A percentile compares a stretch with the other conserved stretches of the same genome.
Evolutionary conservation across 345 rosid species (phyloP).

Genomic region (Eucalyptus curtisii): DNA sequence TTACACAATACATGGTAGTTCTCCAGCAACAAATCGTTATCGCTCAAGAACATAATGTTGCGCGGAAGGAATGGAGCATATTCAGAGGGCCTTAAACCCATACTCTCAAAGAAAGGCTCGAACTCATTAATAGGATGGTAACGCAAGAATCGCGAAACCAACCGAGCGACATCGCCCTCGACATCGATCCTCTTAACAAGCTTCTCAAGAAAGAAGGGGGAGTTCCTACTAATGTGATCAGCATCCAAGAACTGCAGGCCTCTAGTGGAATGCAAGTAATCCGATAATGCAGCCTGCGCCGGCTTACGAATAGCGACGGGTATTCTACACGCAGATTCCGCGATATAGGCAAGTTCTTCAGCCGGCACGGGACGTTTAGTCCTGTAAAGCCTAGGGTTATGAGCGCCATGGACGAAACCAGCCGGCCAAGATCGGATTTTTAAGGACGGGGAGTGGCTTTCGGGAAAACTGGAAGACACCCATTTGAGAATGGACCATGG

Average conservation of each 20-base stretch:
- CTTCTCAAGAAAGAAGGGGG: conserved; percentile 35
- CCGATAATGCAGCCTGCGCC: conserved; percentile 63
- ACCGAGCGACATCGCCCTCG: conserved; percentile 15
- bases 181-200: conserved; percentile 24
- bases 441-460: background rate
- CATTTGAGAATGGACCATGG: conserved; percentile 26
- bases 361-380: background rate
- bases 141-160: conserved; percentile 35
- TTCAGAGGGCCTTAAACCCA: conserved; percentile 55
- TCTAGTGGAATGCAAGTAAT: conserved; percentile 61
- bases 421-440: conserved; percentile 3
- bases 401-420: conserved; percentile 1
- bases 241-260: conserved; percentile 43
- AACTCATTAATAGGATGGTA: conserved; percentile 85
- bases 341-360: background rate
- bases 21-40: conserved; percentile 39
- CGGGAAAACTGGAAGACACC: conserved; percentile 16
- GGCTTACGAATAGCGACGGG: conserved; percentile 16
- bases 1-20: conserved; percentile 53
- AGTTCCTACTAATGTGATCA: conserved; percentile 55
- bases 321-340: background rate
- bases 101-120: conserved; percentile 81
- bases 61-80: conserved; percentile 28
- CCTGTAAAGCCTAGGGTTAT: conserved; percentile 32
- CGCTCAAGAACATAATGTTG: conserved; percentile 48